Conservation (phyloP, 805 yeast genomes). For the Teunomyces kruisii region DNA sequence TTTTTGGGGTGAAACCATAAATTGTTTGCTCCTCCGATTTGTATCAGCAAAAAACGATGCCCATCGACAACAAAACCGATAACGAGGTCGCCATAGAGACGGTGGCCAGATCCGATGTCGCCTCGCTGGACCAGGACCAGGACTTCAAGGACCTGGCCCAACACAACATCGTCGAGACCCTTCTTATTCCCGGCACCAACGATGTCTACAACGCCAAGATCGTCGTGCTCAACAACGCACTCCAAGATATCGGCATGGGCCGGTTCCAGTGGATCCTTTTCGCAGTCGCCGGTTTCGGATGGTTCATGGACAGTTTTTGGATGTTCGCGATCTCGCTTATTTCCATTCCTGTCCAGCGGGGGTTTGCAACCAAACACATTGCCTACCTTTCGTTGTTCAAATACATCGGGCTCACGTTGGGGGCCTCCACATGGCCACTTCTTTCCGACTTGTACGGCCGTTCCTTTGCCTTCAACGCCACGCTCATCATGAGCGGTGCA, state of each 20-base stretch:
- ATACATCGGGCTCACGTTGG: conserved; percentile 1
- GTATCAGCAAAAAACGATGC: too few species aligned
- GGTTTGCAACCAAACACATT: conserved; percentile 8
- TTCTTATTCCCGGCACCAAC: conserved; percentile 8
- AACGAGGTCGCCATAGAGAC: not conserved
- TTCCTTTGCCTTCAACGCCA: conserved; percentile 4
- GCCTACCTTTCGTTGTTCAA: conserved; percentile 9
- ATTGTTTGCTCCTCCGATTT: not conserved
- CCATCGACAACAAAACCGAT: not conserved
- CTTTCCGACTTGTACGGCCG: conserved; percentile 3
- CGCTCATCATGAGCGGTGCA: conserved; percentile 3
- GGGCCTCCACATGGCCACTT: conserved; percentile 1
- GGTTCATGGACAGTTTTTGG: conserved; percentile 11
- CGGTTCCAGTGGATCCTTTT: conserved; percentile 4
- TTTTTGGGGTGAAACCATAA: too few species aligned
- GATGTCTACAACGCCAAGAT: conserved; percentile 9
- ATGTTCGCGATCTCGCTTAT: conserved; percentile 11
- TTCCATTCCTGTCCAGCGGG: conserved; percentile 10
- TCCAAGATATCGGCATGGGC: conserved; percentile 14
- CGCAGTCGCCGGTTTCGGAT: conserved; percentile 3
- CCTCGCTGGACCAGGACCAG: conserved; percentile 1
- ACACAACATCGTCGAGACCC: conserved; percentile 4
- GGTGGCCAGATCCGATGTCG: not conserved
- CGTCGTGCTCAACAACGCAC: conserved; percentile 7
- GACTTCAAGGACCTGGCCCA: not conserved